Conservation (phyloP, 2,329 filamentous ascomycete genomes). For the Chalaropsis thielavioides region DNA sequence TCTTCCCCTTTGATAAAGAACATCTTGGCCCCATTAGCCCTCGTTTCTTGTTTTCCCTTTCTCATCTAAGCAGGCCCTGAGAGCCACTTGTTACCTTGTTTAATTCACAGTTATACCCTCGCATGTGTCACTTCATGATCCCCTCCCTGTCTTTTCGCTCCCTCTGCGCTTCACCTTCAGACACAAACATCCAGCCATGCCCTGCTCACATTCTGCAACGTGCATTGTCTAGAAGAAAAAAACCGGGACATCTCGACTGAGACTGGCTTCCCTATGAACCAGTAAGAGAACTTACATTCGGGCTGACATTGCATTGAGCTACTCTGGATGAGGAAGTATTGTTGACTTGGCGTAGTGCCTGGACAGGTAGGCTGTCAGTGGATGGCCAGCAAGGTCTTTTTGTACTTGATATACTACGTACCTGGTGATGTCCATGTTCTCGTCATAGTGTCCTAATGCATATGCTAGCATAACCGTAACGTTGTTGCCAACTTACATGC, state of each 20-base stretch:
- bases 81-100: not conserved
- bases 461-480: too few relatives aligned
- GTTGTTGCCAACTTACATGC: too few relatives aligned
- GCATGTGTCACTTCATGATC: constrained; percentile 4
- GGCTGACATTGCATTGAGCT: not conserved
- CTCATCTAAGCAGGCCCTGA: not conserved
- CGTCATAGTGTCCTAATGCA: not conserved
- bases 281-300: not conserved
- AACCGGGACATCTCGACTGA: not conserved
- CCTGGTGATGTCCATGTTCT: not conserved
- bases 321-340: not conserved
- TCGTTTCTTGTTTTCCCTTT: not conserved
- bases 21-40: not conserved
- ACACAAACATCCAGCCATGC: not conserved
- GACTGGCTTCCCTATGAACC: not conserved
- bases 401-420: not conserved
- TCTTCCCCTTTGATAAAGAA: not conserved
- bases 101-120: not conserved
- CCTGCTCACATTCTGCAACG: not conserved
- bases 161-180: not conserved
- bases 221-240: not conserved
- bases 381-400: too few relatives aligned
- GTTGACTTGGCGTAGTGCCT: too few relatives aligned
- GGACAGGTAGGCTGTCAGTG: too few relatives aligned
- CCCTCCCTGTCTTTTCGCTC: not conserved